These are phyloP conservation scores for Sequoia sempervirens DNA, from an alignment of 75 land plant species.

Conservation along the genomic window DNA sequence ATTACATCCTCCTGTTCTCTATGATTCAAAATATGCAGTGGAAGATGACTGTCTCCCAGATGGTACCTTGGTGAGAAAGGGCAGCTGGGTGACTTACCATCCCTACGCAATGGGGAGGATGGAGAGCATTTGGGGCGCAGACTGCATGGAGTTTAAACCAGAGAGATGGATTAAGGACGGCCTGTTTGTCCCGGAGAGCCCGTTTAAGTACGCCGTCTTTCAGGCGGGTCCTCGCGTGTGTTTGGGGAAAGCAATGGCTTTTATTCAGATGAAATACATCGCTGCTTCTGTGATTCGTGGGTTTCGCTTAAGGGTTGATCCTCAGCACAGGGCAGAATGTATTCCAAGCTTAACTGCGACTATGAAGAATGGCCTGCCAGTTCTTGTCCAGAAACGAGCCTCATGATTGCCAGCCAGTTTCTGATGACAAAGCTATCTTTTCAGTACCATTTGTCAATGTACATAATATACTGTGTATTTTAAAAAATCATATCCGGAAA, in stretches of 20 bases:
- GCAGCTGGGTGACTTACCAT: slow-evolving; percentile 12
- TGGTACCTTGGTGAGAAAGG: slow-evolving; percentile 11
- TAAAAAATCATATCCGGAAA: too few relatives aligned
- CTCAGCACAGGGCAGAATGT: neutral
- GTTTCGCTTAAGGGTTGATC: neutral
- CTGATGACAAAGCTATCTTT: too few relatives aligned
- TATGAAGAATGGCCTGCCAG: slow-evolving; percentile 1
- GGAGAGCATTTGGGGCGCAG: slow-evolving; percentile 22
- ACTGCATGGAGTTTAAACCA: slow-evolving; percentile 25
- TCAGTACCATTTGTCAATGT: too few relatives aligned
- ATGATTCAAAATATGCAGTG: slow-evolving; percentile 9
- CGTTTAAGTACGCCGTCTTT: slow-evolving; percentile 20
- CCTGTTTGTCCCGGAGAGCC: slow-evolving; percentile 7
- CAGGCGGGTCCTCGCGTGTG: slow-evolving; percentile 18
- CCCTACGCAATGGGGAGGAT: slow-evolving; percentile 26
- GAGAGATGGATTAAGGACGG: slow-evolving; percentile 22
- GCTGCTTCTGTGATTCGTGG: slow-evolving; percentile 6
- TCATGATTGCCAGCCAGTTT: too few relatives aligned
- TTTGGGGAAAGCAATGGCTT: slow-evolving; percentile 14
- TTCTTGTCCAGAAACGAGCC: neutral
- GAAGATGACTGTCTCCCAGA: slow-evolving; percentile 48
- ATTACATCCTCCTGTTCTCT: slow-evolving; percentile 66
- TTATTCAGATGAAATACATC: slow-evolving; percentile 16
- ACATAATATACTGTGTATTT: too few relatives aligned
- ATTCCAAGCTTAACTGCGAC: neutral